These are phyloP conservation scores for Triticum timopheevii DNA, from an alignment of 176 grass and related monocot species.

Conservation along the genomic window DNA sequence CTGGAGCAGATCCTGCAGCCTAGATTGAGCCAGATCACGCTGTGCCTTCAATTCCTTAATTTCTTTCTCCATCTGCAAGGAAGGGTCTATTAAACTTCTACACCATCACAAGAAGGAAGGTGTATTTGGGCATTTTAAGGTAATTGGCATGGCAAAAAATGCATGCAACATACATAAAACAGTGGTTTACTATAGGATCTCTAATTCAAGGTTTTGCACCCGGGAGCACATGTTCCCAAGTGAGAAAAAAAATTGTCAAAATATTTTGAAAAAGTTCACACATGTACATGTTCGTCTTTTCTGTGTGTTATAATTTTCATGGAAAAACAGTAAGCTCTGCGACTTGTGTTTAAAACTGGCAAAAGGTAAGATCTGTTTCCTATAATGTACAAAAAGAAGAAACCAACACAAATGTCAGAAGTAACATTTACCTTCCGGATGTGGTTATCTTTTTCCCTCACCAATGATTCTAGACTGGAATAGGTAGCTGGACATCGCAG, in stretches of 20 bases:
- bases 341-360: background rate
- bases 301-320: background rate
- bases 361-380: background rate
- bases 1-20: constrained; percentile 66
- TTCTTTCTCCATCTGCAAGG: constrained; percentile 89
- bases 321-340: background rate
- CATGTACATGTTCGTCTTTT: background rate
- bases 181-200: background rate
- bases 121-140: background rate
- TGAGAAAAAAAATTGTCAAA: background rate
- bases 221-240: background rate
- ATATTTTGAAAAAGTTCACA: background rate
- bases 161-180: background rate
- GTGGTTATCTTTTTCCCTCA: constrained; percentile 77
- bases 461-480: constrained; percentile 58
- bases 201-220: background rate
- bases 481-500: constrained; percentile 62
- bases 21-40: constrained; percentile 71
- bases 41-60: constrained; percentile 86
- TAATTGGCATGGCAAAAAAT: background rate
- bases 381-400: background rate
- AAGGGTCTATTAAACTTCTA: constrained; percentile 28
- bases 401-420: background rate
- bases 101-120: background rate
- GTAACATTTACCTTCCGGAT: constrained; percentile 69